A percentile compares a stretch with the other conserved stretches of the same genome.
Conservation (phyloP, 352 stramenopile genomes). For the Phytophthora melonis region DNA sequence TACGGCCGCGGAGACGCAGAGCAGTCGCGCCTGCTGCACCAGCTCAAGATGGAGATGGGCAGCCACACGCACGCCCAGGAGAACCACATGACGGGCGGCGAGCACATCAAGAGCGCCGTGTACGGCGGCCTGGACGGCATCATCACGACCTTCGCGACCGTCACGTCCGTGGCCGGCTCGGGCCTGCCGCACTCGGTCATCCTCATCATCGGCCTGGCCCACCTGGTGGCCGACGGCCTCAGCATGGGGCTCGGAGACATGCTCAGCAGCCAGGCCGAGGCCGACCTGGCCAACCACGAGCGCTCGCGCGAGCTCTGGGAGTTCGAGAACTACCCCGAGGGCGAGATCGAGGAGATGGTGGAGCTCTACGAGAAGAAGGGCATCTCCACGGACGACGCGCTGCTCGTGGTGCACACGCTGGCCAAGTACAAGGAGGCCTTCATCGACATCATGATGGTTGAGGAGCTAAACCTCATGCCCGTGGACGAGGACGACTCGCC, state of each 20-base stretch:
- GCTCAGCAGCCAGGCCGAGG: constrained; percentile 93
- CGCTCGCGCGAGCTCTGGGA: constrained; percentile 94
- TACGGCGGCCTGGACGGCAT: constrained; percentile 97
- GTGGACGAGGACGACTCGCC: constrained; percentile 93
- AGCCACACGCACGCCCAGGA: constrained; percentile 70
- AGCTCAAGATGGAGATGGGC: constrained; percentile 73
- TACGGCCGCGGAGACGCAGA: constrained; percentile 58
- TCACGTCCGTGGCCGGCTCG: constrained; percentile 94
- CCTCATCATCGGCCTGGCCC: constrained; percentile 95
- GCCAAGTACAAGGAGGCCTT: constrained; percentile 98
- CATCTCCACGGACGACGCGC: constrained; percentile 92
- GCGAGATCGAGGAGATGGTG: constrained; percentile 97
- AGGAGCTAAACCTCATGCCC: constrained; percentile 96
- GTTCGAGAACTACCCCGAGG: constrained; percentile 96
- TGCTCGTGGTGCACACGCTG: constrained; percentile 93
- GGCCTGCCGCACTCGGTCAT: constrained; percentile 91
- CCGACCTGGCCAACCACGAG: constrained; percentile 95
- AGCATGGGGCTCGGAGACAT: constrained; percentile 97
- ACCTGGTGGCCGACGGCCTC: constrained; percentile 95
- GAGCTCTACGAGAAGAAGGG: constrained; percentile 95
- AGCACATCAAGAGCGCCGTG: constrained; percentile 90
- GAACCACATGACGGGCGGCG: constrained; percentile 76
- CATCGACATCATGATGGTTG: constrained; percentile 98
- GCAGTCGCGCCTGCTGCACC: constrained; percentile 68
- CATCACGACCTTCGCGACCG: constrained; percentile 96